Base-by-base conservation (phyloP, 305 asterid genomes). In the Petunia hybrid region DNA sequence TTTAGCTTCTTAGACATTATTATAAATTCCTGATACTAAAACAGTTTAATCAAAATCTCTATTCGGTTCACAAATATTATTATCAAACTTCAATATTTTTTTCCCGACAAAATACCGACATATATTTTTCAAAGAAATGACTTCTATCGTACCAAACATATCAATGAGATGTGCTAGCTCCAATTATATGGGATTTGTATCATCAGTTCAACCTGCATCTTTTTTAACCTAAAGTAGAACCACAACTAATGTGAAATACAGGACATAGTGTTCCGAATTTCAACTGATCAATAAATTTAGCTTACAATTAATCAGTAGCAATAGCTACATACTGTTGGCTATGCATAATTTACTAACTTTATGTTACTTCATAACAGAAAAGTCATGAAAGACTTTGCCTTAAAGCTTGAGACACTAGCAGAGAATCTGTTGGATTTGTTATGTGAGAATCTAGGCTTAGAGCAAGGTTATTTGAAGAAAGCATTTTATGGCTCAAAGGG, bases 371-470 rank as follows among this genome's bases (percentile, higher is more conserved):
- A 38, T 16, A 8, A 81, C 82, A 79, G 82, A 51, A 83, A 85
- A 41, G 88, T 86, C 0, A 95, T 97, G 97, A 95, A 81, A 87
- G 97, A 92, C 14, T 95, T 94, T 64, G 97, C 98, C 0, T 39
- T 6, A 22, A 62, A 88, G 14, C 83, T 97, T 45, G 97, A 94
- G 92, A 89, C 84, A 60, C 89, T 93, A 14, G 99, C 99, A 0
- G 98, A 91, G 87, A 45, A 87, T 6, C 95, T 97, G 1, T 85
- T 95, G 71, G 98, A 97, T 81, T 83, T 94, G 90, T 81, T 97
- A 0, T 97, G 99, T 55, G 99, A 97, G 85, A 97, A 97, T 80
- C 93, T 97, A 8, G 99, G 99, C 1, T 86, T 97, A 8, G 99
- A 97, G 81, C 88, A 91, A 66, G 98, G 98, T 0, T 93, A 94